These are phyloP conservation scores for Cinnamomum micranthum DNA, from an alignment of 164 flowering plant genomes.

Conservation along the genomic window DNA sequence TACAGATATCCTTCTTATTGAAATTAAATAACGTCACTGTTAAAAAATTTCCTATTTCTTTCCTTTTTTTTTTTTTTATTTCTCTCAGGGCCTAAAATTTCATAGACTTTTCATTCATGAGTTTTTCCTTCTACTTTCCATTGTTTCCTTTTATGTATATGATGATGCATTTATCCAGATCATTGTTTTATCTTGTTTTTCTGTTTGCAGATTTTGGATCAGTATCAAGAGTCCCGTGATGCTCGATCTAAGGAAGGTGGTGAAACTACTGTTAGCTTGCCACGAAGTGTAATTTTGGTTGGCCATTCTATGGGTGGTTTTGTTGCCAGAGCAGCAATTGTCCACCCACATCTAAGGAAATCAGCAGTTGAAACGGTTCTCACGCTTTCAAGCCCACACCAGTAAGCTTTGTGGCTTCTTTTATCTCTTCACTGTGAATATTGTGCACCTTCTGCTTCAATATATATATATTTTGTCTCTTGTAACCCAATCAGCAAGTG, in stretches of 20 bases:
- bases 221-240: conserved; percentile 71
- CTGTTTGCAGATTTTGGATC: conserved; percentile 75
- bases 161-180: not conserved
- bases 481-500: not conserved
- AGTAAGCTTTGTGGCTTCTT: conserved; percentile 42
- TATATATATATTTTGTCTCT: not conserved
- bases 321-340: conserved; percentile 92
- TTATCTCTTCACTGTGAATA: conserved; percentile 1
- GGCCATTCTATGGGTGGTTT: conserved; percentile 99
- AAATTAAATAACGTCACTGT: not conserved
- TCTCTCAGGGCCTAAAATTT: too few relatives aligned
- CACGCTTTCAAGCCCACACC: conserved; percentile 95
- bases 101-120: not conserved
- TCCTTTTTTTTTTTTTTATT: conserved; percentile 1
- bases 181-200: not conserved
- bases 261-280: conserved; percentile 51
- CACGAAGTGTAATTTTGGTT: conserved; percentile 90
- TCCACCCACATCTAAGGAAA: conserved; percentile 79
- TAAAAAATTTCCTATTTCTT: too few relatives aligned
- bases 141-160: not conserved
- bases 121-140: not conserved
- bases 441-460: conserved; percentile 2
- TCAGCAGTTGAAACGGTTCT: conserved; percentile 84
- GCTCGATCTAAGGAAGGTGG: conserved; percentile 69
- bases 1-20: too few relatives aligned